Conservation (phyloP, 768 basidiomycete genomes). For the Agaricus bisporus region DNA sequence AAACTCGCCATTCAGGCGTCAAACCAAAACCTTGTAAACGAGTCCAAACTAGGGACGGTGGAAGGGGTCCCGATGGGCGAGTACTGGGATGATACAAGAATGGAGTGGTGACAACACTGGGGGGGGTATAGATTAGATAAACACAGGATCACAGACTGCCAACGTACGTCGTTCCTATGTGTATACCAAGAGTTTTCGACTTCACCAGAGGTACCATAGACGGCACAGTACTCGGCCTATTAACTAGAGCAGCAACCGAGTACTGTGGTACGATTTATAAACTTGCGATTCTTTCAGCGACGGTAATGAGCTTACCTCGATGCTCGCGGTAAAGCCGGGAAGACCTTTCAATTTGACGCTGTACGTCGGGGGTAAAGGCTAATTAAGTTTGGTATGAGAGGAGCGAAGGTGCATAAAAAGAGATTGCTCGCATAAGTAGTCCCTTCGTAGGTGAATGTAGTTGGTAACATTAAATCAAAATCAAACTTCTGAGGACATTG, state of each 20-base stretch:
- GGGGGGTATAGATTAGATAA: constrained; percentile 5
- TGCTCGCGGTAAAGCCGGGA: constrained; percentile 64
- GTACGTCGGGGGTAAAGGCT: constrained; percentile 71
- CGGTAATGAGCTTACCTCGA: constrained; percentile 32
- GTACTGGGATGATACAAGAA: constrained; percentile 65
- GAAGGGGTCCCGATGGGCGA: constrained; percentile 50
- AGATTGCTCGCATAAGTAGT: constrained; percentile 49
- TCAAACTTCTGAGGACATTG: constrained; percentile 46
- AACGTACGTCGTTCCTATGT: constrained; percentile 46
- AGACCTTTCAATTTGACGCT: constrained; percentile 62
- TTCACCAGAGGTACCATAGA: constrained; percentile 37
- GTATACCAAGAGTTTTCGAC: constrained; percentile 45
- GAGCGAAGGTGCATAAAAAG: neutral
- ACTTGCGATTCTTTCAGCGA: neutral
- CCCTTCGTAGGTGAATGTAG: constrained; percentile 48
- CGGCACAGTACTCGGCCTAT: constrained; percentile 39
- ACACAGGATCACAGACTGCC: neutral
- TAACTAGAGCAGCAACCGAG: constrained; percentile 44
- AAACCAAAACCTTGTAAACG: constrained; percentile 33
- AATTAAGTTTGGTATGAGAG: constrained; percentile 7
- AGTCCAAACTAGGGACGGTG: constrained; percentile 15
- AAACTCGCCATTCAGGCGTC: constrained; percentile 44
- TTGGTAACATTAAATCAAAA: constrained; percentile 55
- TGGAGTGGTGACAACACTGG: constrained; percentile 49
- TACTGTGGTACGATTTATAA: constrained; percentile 32